Conservation (phyloP, 2,329 filamentous ascomycete species). For the Corynespora cassiicola region DNA sequence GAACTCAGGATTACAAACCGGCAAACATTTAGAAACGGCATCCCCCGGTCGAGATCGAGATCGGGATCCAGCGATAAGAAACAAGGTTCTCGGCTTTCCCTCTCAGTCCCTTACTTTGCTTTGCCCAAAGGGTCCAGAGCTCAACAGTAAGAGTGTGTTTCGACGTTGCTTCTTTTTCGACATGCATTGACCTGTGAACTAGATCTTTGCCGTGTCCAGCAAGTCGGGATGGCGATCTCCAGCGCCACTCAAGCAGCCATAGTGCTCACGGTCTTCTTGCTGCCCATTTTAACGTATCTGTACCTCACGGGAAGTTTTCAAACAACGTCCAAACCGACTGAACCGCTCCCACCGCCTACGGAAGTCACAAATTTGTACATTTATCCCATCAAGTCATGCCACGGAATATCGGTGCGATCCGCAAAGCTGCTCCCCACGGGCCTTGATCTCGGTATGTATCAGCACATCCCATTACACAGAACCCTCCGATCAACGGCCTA, state of each 20-base stretch:
- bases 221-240: constrained; percentile 38
- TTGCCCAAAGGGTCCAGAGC: too few species aligned
- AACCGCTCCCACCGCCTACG: constrained; percentile 44
- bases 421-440: constrained; percentile 62
- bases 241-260: constrained; percentile 28
- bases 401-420: constrained; percentile 62
- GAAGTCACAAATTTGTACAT: constrained; percentile 59
- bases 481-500: too few species aligned
- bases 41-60: too few species aligned
- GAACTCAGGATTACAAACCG: too few species aligned
- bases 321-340: constrained; percentile 20
- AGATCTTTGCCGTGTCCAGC: not conserved
- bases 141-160: not conserved
- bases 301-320: constrained; percentile 22
- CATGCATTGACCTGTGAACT: not conserved
- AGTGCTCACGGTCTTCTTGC: constrained; percentile 30
- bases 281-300: constrained; percentile 41
- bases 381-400: constrained; percentile 72
- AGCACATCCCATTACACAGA: too few species aligned
- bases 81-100: too few species aligned
- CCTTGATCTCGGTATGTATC: constrained; percentile 56
- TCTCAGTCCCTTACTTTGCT: too few species aligned
- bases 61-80: too few species aligned
- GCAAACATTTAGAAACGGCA: too few species aligned
- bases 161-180: not conserved